Percentiles rank a stretch among this genome's conserved stretches.
Conservation (phyloP, 139 green algal species). For the Picochlorum costavermella region DNA sequence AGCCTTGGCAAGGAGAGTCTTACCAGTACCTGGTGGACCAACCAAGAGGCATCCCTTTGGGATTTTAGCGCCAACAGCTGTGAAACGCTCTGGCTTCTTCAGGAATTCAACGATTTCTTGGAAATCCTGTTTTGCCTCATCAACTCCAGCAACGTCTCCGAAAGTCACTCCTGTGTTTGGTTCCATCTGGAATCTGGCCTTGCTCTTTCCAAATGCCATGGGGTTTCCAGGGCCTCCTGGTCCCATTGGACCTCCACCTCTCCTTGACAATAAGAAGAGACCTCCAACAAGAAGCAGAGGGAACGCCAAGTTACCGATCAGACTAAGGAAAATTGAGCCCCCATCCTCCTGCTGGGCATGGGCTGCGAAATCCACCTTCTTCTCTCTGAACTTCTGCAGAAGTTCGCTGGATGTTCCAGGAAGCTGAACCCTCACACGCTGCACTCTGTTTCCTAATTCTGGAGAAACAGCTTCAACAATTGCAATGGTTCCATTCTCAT, state of each 20-base stretch:
- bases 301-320: conserved; percentile 97
- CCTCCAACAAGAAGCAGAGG: conserved; percentile 96
- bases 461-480: conserved; percentile 97
- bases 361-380: conserved; percentile 98
- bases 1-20: conserved; percentile 97
- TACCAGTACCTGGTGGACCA: conserved; percentile 90
- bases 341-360: conserved; percentile 92
- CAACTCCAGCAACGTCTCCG: conserved; percentile 93
- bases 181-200: conserved; percentile 99
- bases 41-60: conserved; percentile 97
- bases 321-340: conserved; percentile 84
- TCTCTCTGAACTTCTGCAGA: conserved; percentile 93
- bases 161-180: conserved; percentile 98
- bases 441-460: conserved; percentile 98
- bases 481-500: conserved; percentile 98
- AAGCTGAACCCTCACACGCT: conserved; percentile 97
- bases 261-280: conserved; percentile 96
- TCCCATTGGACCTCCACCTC: conserved; percentile 58
- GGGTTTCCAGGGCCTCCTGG: conserved; percentile 84
- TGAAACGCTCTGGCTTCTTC: conserved; percentile 99
- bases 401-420: conserved; percentile 89
- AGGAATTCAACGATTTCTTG: conserved; percentile 99
- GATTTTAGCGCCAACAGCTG: conserved; percentile 93
- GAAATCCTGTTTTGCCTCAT: conserved; percentile 99
- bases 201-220: conserved; percentile 94